Evolutionary conservation across 1,139 yeast species (phyloP), one percentile per base, ranked within the genome.

Genomic region (Pichia sp.): DNA sequence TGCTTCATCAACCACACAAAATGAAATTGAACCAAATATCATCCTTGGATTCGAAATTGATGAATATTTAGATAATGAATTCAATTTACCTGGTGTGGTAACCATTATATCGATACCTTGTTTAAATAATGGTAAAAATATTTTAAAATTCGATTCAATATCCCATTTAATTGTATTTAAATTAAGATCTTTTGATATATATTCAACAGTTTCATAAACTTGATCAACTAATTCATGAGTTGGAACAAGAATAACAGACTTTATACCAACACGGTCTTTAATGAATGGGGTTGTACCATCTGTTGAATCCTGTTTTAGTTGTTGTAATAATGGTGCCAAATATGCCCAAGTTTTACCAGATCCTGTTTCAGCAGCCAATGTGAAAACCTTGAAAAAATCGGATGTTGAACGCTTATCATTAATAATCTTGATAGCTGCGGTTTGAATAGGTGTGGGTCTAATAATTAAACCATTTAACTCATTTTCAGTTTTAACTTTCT

Each of bases 301-400:
- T 14, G 31, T 36, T 30, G 31, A 25, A 4, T 46, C 43, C 77
- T 81, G 61, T 88, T 71, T 58, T 13, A 57, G 27, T 43, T 56
- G 58, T 50, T 89, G 85, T 49, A 91, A 61, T 42, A 91, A 59
- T 0, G 96, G 90, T 0, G 87, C 81, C 55, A 91, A 67, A 64
- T 91, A 93, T 0, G 97, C 90, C 82, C 96, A 81, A 0, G 99
- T 93, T 67, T 93, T 93, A 10, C 99, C 98, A 0, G 96, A 85
- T 0, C 98, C 99, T 0, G 99, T 93, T 66, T 93, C 98, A 3
- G 97, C 96, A 2, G 97, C 97, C 53, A 93, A 68, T 3, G 95
- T 81, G 70, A 82, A 89, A 0, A 85, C 77, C 59, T 83, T 83
- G 44, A 82, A 68, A 54, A 76, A 73, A 28, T 63, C 66, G 42